Base-by-base conservation (phyloP, 495 filamentous ascomycete species). In the Penicillium desertorum region DNA sequence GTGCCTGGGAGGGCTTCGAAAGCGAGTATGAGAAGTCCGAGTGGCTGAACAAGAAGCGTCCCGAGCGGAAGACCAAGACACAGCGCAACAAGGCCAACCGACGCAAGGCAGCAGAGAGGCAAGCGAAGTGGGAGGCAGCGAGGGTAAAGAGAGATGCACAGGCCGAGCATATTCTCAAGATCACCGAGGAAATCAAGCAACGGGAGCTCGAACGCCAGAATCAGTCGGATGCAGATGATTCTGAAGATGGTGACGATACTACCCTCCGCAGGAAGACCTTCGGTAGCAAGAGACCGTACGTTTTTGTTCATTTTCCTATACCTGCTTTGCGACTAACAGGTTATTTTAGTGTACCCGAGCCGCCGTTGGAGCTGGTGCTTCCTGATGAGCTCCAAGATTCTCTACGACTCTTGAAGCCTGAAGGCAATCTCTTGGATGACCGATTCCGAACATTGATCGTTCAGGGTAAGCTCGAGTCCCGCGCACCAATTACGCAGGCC, bases 301-400 rank as follows among this genome's bases (percentile, higher is more conserved):
- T 77, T 56, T 48, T 57, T 3, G 4, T 30, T 16, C 17, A 29
- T 39, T 9, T 17, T 17, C 16, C 34, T 54, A n/a, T 23, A 11
- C 12, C 34, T 11, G 41, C 57, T 25, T 29, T 27, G 12, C 14
- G 56, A 57, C 74, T 75, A 60, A 79, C 60, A 37, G 49, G 16
- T 9, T 22, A 29, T 54, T 23, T 30, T 54, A 89, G 83, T 60
- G 67, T 92, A 14, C 91, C 92, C 0, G 85, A 92, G 62, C 87
- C 88, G 61, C 83, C 85, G 6, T 77, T 97, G 43, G 94, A 98
- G 66, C 73, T 98, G 43, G 91, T 96, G 5, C 80, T 98, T 27
- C 90, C 91, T 3, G 93, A 97, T 62, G 94, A 98, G 71, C 79
- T 98, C 42, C 88, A 93, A 65, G 94, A 98, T 56, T 96, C 91